phyloP scores from a whole-genome alignment of 1,139 yeast genomes.

The Suzukiozyma palmioleophila region DNA sequence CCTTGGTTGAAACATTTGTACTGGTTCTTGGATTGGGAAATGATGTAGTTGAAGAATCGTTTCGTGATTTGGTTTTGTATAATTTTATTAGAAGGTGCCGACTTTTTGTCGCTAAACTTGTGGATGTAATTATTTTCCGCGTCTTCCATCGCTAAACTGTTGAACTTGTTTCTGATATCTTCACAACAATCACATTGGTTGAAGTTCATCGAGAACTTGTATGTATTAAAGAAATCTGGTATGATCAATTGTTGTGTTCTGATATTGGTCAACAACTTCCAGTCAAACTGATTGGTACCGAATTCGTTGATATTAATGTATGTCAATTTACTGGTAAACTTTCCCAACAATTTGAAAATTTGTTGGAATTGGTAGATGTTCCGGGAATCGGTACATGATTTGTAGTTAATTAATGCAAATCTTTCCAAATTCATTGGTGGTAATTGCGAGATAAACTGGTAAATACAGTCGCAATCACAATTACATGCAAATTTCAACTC shows the following conservation, averaged over 20 bases:
- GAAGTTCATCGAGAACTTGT: slow-evolving; percentile 11
- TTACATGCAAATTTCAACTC: slow-evolving; percentile 23
- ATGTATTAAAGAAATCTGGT: slow-evolving; percentile 25
- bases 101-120: slow-evolving; percentile 11
- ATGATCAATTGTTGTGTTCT: slow-evolving; percentile 14
- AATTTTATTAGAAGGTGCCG: not conserved
- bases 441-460: slow-evolving; percentile 13
- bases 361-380: slow-evolving; percentile 19
- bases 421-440: slow-evolving; percentile 12
- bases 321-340: slow-evolving; percentile 9
- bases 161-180: slow-evolving; percentile 13
- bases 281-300: slow-evolving; percentile 9
- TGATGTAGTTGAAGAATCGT: slow-evolving; percentile 17
- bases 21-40: slow-evolving; percentile 18
- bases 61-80: slow-evolving; percentile 10
- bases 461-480: slow-evolving; percentile 20
- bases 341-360: slow-evolving; percentile 11
- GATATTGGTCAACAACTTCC: slow-evolving; percentile 8
- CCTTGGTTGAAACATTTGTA: slow-evolving; percentile 17
- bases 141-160: slow-evolving; percentile 14
- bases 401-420: slow-evolving; percentile 21
- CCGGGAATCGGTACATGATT: slow-evolving; percentile 15
- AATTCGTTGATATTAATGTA: slow-evolving; percentile 21
- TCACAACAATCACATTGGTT: slow-evolving; percentile 19
- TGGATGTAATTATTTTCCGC: slow-evolving; percentile 16